Base-by-base conservation (phyloP, 108 stramenopile genomes). In the Cyclotella cryptica region DNA sequence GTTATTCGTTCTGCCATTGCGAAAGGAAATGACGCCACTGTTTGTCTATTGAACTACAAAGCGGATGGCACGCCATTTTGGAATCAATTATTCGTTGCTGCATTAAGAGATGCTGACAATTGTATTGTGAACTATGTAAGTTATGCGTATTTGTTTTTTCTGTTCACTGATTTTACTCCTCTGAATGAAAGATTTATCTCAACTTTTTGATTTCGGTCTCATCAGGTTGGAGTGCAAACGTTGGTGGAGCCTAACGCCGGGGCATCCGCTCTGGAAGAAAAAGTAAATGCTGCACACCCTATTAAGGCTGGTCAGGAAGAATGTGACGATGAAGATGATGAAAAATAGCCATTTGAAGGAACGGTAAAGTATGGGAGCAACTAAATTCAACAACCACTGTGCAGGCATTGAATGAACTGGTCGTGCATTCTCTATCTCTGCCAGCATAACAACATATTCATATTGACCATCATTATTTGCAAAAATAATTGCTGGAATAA, bases 31-130 rank as follows among this genome's bases (percentile, higher is more conserved):
- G 90, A 98, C 76, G 93, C 92, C 22, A 96, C 94, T 14, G 89
- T 92, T 19, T 98, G 97, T 65, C 68, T 98, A 47, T 77, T 98
- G 42, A 98, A 98, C 75, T 98, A 98, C 86, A 97, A 96, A 88
- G 96, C 98, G 21, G 98, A 98, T 84, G 97, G 97, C 9, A 97
- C 95, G 18, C 98, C 98, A 1, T 98, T 98, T 73, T 98, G 98
- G 98, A 98, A 98, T 79, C 97, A 98, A 66, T 95, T 98, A 62
- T 98, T 98, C 75, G 89, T 98, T 41, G 97, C 96, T 21, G 92
- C 98, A 11, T 78, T 98, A 58, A 82, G 96, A 55, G 98, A 98
- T 70, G 85, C 91, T 8, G 95, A 97, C 75, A 92, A 96, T 60
- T 88, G 92, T 71, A 95, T 97, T 72, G 96, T 97, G 43, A 97